Evolutionary conservation across 768 basidiomycete species (phyloP), one percentile per base, ranked within the genome.

Genomic region (Termitomyces sp.): DNA sequence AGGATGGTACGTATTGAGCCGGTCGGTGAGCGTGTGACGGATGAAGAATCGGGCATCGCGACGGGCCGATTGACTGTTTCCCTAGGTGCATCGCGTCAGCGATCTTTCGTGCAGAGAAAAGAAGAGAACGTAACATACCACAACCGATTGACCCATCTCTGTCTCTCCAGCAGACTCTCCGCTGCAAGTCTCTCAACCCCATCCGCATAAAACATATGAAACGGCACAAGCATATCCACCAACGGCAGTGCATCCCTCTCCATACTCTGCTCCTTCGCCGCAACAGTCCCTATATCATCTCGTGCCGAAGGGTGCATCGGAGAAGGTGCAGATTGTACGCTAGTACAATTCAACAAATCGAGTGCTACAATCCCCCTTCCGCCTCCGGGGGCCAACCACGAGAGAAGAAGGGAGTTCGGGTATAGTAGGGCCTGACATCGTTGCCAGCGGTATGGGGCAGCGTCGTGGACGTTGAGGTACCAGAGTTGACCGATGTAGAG

Each of bases 381-480:
- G 1, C 91, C 92, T 14, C 85, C 87, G 1, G 88, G 82, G 5
- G 90, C 87, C 54, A 91, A 78, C 94, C 94, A 97, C 10, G 89
- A 91, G 3, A 97, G 77, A 2, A 94, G 73, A 2, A 97, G 77
- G 73, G 89, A 86, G 60, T 90, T 83, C n/a, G 84, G 91, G 65
- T 89, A 95, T 1, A 90, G 76, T 45, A 91, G 76, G 0, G 86
- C 92, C 66, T 90, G 89, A 64, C 84, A 94, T 59, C 91, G 79
- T 72, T 86, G 83, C 90, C 89, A 92, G 57, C 78, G 73, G 69
- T 86, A 94, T 0, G 89, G 89, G 21, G 87, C 83, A 4, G 81
- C 67, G 0, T 88, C 86, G 64, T 97, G 94, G 0, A 96, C 94
- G 55, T 97, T 96, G 53, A 97, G 82, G 66, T 94, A 97, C 88